phyloP scores from a whole-genome alignment of 345 rosid genomes.

The Eucalyptus viminalis region DNA sequence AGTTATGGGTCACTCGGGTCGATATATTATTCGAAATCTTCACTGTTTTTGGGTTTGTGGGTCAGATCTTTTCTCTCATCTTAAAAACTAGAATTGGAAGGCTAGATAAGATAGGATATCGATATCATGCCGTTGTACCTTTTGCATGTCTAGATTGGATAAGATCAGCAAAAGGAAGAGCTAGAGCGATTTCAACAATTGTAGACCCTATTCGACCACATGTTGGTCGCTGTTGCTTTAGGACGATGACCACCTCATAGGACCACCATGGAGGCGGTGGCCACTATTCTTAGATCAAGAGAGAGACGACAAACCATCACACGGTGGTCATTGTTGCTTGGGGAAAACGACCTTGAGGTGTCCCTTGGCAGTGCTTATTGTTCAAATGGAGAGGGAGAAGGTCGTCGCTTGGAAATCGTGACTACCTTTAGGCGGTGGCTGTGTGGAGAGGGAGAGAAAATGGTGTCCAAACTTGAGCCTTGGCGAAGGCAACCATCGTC shows the following conservation, averaged over 20 bases:
- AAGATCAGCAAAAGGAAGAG: neutral
- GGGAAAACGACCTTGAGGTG: neutral
- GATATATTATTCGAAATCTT: neutral
- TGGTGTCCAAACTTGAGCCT: neutral
- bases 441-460: neutral
- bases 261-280: neutral
- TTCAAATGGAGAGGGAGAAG: neutral
- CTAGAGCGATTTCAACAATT: neutral
- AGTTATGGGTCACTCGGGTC: neutral
- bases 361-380: neutral
- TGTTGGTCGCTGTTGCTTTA: neutral
- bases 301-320: neutral
- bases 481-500: neutral
- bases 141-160: neutral
- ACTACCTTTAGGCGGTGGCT: neutral
- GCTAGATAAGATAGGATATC: neutral
- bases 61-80: neutral
- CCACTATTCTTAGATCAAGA: neutral
- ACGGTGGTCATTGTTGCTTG: neutral
- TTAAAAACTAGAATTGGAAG: neutral
- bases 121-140: neutral
- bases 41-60: neutral
- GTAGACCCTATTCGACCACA: neutral
- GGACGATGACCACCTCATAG: neutral
- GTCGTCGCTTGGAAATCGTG: neutral